Evolutionary conservation across 2,329 filamentous ascomycete genomes (phyloP).

Genomic region (Ascochyta viciae-villosae): DNA sequence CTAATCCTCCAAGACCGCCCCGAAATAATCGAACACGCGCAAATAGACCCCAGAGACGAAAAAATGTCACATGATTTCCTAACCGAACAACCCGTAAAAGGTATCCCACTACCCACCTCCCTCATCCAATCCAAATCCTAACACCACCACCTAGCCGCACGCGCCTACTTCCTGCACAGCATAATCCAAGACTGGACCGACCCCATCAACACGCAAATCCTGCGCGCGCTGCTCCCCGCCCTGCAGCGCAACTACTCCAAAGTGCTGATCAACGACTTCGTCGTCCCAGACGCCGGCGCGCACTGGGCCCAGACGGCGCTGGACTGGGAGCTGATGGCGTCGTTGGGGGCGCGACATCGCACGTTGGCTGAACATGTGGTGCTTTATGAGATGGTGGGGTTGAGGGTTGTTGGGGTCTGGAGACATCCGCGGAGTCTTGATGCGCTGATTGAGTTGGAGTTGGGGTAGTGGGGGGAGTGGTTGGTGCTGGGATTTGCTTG

Average conservation of each 20-base stretch:
- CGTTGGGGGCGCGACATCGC: conserved; percentile 32
- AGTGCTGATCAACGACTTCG: conserved; percentile 36
- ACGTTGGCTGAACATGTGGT: conserved; percentile 30
- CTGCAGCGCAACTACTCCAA: conserved; percentile 41
- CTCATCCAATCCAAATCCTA: background rate
- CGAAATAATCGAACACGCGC: conserved; percentile 31
- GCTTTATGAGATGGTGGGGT: conserved; percentile 29
- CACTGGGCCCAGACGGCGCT: conserved; percentile 35
- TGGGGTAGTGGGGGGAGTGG: conserved; percentile 11
- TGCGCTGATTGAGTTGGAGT: conserved; percentile 32
- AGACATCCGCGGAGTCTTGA: conserved; percentile 29
- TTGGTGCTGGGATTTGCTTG: no score
- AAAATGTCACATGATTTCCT: conserved; percentile 47
- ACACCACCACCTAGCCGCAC: conserved; percentile 15
- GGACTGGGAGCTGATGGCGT: conserved; percentile 37
- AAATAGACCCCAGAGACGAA: conserved; percentile 32
- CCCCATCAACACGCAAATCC: conserved; percentile 27
- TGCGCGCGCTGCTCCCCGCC: conserved; percentile 32
- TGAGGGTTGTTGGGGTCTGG: conserved; percentile 30
- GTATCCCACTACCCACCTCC: background rate
- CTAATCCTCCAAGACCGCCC: conserved; percentile 34
- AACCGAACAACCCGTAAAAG: conserved; percentile 43
- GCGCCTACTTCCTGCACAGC: conserved; percentile 38
- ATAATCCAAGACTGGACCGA: conserved; percentile 44
- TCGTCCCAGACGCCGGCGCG: conserved; percentile 33